Evolutionary conservation across 2,329 filamentous ascomycete species (phyloP).

Genomic region (Emmonsia crescens): DNA sequence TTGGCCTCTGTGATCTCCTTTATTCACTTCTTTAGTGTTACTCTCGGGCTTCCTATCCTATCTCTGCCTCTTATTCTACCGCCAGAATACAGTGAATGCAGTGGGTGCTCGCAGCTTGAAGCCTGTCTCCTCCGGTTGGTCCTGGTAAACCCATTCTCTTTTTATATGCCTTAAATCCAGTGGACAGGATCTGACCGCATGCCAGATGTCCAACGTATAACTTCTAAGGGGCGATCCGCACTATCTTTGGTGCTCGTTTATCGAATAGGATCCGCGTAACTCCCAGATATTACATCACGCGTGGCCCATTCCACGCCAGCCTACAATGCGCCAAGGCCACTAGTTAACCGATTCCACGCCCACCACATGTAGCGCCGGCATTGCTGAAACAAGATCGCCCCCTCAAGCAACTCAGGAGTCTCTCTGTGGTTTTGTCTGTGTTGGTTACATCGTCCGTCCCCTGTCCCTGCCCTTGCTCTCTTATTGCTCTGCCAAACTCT

Average conservation of each 20-base stretch:
- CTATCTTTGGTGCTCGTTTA: background rate
- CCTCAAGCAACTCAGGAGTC: background rate
- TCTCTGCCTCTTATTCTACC: background rate
- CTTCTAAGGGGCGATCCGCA: background rate
- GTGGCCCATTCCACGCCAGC: background rate
- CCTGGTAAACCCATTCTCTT: background rate
- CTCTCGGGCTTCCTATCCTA: background rate
- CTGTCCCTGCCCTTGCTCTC: background rate
- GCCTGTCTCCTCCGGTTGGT: background rate
- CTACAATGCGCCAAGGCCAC: background rate
- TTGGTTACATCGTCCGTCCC: background rate
- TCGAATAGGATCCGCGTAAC: background rate
- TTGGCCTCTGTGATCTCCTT: too few relatives aligned
- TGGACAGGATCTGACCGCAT: background rate
- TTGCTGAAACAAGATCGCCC: constrained; percentile 6
- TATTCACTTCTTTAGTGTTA: background rate
- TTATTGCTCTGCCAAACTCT: background rate
- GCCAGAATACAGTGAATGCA: background rate
- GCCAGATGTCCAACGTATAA: background rate
- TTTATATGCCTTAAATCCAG: background rate
- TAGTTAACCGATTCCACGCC: background rate
- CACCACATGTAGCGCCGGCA: background rate
- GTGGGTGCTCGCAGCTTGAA: background rate
- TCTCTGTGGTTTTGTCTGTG: background rate
- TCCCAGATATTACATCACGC: background rate